A percentile compares a stretch with the other conserved stretches of the same genome.
phyloP scores from a whole-genome alignment of 31 red algal species.

The Porphyra umbilicalis region DNA sequence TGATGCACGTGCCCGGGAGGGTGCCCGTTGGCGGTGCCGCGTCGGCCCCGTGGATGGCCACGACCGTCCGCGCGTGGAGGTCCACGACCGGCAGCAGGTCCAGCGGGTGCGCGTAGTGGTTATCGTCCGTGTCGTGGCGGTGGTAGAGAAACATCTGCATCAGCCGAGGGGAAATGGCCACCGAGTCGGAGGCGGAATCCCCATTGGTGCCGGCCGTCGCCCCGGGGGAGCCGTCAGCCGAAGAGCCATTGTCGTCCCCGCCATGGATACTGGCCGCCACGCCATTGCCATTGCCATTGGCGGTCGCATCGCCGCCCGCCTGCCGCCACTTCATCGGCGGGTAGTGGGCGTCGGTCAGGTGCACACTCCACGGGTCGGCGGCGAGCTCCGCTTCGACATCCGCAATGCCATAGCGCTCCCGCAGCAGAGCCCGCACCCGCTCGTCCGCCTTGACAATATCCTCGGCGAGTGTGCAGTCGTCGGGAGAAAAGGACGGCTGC shows the following conservation, averaged over 20 bases:
- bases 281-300: too few relatives aligned
- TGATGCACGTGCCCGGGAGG: slow-evolving; percentile 8
- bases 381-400: slow-evolving; percentile 14
- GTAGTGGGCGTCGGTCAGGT: slow-evolving; percentile 5
- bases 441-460: slow-evolving; percentile 10
- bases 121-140: slow-evolving; percentile 27
- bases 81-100: slow-evolving; percentile 64
- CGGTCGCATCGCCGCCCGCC: not conserved
- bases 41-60: slow-evolving; percentile 28
- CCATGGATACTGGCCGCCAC: too few relatives aligned
- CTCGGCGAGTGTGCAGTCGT: slow-evolving; percentile 27
- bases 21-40: not conserved
- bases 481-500: slow-evolving; percentile 28
- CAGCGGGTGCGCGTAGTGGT: slow-evolving; percentile 83
- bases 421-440: too few relatives aligned
- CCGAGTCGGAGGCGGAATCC: too few relatives aligned
- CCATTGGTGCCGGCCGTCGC: not conserved
- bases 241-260: too few relatives aligned
- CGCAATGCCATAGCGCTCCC: slow-evolving; percentile 13
- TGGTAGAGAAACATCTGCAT: slow-evolving; percentile 47
- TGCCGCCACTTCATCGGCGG: not conserved
- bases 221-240: too few relatives aligned
- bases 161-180: slow-evolving; percentile 6
- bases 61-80: slow-evolving; percentile 23
- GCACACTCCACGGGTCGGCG: slow-evolving; percentile 36